Base-by-base conservation (phyloP, 345 rosid species). In the Anastatica hierochuntica region DNA sequence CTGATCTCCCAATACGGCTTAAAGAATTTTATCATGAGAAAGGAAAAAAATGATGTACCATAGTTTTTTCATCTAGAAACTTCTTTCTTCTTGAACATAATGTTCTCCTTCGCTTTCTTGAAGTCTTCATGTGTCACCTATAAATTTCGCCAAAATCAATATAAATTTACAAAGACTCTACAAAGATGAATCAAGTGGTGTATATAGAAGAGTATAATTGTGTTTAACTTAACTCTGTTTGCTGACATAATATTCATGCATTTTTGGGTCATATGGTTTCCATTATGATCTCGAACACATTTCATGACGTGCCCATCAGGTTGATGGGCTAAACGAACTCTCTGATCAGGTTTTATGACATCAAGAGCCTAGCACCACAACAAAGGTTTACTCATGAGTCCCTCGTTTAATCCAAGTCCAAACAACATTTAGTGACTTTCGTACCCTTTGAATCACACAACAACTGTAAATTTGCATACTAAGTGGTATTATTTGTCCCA, bases 231-330 rank as follows among this genome's bases (percentile, higher is more conserved):
- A 61, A 82, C 77, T 62, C 71, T 78, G 44, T 78, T 81, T 46
- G 76, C 53, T 0, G 82, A 78, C 50, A 85, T 43, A 33, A 76
- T 49, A 69, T 82, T 90, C 4, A 85, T 78, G 72, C 90, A 85
- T 73, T 85, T 85, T 57, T 85, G 95, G 43, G 82, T 78, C 41
- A 85, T 90, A 58, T 85, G 90, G 72, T 85, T 85, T 21, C 95
- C 95, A 53, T 85, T 85, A 67, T 85, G 95, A 66, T 85, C 90
- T 24, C 78, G 80, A 20, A 85, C 95, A 58, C 90, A 85, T 60
- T 79, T 77, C 80, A 85, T 70, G 49, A 85, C 78, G 35, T 82
- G 83, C 30, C 90, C 95, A 34, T 85, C 95, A 50, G 82, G 79
- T 65, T 82, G 88, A 20, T 43, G 75, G 39, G 80, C 83, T 34